Percentiles rank a stretch among this genome's conserved stretches.
phyloP scores from a whole-genome alignment of 2,329 filamentous ascomycete species.

The Colletotrichum navitas region DNA sequence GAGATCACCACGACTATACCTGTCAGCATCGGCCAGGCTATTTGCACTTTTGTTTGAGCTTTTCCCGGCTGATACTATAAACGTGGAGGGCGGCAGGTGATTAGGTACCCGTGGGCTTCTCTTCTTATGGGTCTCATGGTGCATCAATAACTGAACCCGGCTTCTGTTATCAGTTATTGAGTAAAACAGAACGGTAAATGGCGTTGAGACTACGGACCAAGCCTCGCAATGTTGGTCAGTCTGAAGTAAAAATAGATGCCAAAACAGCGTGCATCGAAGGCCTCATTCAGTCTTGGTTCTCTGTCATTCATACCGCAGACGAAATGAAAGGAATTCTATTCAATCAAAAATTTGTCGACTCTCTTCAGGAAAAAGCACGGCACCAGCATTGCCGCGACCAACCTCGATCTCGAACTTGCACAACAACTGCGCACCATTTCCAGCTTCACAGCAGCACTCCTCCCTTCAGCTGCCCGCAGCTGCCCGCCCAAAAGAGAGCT shows the following conservation, averaged over 20 bases:
- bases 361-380: not conserved
- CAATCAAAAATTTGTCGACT: accelerated
- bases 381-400: not conserved
- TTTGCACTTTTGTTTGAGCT: too few species aligned
- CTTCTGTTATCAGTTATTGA: too few species aligned
- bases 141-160: too few species aligned
- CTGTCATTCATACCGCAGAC: not conserved
- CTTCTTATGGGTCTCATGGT: too few species aligned
- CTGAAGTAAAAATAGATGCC: not conserved
- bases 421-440: not conserved
- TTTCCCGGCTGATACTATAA: too few species aligned
- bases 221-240: not conserved
- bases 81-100: too few species aligned
- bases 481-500: not conserved
- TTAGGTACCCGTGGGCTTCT: too few species aligned
- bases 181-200: not conserved
- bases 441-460: not conserved
- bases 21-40: too few species aligned
- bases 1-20: too few species aligned
- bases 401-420: not conserved
- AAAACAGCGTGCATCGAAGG: not conserved
- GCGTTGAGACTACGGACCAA: not conserved
- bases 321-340: accelerated
- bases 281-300: not conserved
- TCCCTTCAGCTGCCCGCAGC: not conserved